Percentiles rank a stretch among this genome's conserved stretches.
These are phyloP conservation scores for Coix lacrymajobi DNA, from an alignment of 176 grass and related monocot species.

Conservation along the genomic window DNA sequence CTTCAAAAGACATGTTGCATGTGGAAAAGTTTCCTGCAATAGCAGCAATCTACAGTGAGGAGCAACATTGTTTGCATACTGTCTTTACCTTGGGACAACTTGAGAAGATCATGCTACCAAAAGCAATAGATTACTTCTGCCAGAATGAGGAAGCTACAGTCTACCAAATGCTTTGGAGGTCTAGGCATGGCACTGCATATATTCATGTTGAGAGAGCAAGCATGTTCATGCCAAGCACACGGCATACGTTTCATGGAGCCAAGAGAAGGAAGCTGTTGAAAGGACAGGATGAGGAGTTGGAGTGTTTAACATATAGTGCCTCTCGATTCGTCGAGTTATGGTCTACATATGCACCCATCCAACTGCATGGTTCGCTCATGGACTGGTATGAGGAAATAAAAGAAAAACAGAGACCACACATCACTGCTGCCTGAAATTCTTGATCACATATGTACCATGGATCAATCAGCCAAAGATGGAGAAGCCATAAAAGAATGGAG, in stretches of 20 bases:
- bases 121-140: not conserved
- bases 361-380: not conserved
- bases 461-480: not conserved
- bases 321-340: not conserved
- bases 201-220: not conserved
- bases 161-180: constrained; percentile 19
- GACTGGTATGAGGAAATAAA: not conserved
- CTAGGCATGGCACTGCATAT: not conserved
- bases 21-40: not conserved
- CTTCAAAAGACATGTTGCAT: not conserved
- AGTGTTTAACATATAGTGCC: not conserved
- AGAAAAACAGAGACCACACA: not conserved
- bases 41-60: not conserved
- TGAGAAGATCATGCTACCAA: not conserved
- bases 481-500: not conserved
- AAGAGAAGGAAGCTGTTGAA: not conserved
- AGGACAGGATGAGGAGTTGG: not conserved
- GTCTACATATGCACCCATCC: not conserved
- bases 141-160: not conserved
- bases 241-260: not conserved
- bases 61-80: not conserved
- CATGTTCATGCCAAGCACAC: not conserved
- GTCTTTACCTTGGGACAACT: not conserved
- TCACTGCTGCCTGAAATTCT: not conserved
- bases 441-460: not conserved